These are phyloP conservation scores for Paspalum vaginatum DNA, from an alignment of 176 grass and related monocot genomes.

Conservation along the genomic window DNA sequence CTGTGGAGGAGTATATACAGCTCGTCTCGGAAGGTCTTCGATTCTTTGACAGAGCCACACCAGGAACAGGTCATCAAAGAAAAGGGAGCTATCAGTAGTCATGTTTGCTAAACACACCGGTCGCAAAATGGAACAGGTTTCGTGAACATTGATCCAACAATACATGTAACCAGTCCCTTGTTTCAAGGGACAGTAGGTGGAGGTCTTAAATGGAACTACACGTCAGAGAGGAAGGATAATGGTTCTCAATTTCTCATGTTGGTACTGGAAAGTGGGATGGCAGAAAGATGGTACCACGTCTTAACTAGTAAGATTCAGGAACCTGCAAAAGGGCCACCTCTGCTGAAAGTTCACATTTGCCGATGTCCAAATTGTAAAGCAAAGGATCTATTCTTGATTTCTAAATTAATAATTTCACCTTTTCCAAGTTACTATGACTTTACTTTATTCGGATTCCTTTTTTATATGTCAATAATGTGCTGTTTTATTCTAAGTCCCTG, in stretches of 20 bases:
- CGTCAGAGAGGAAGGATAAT: background rate
- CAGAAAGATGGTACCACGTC: slow-evolving; percentile 31
- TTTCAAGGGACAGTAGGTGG: background rate
- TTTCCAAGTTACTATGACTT: slow-evolving; percentile 30
- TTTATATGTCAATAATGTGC: background rate
- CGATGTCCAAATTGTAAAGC: background rate
- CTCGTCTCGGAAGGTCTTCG: slow-evolving; percentile 6
- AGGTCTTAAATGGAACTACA: slow-evolving; percentile 16
- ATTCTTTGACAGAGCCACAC: slow-evolving; percentile 28
- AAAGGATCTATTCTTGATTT: slow-evolving; percentile 34
- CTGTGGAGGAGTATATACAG: background rate
- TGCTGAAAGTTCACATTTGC: slow-evolving; percentile 20
- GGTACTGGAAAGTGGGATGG: background rate
- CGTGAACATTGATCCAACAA: slow-evolving; percentile 13
- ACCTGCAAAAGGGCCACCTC: background rate
- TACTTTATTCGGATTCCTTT: slow-evolving; percentile 49
- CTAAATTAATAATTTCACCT: background rate
- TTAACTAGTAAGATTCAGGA: slow-evolving; percentile 24
- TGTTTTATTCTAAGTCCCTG: slow-evolving; percentile 15
- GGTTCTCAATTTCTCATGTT: background rate
- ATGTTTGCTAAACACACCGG: slow-evolving; percentile 6
- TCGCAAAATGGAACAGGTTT: slow-evolving; percentile 12
- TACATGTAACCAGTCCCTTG: background rate
- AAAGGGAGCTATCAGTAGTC: background rate
- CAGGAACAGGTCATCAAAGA: slow-evolving; percentile 19